Evolutionary conservation across 805 yeast species (phyloP), one percentile per base, ranked within the genome.

Genomic region (Spathaspora boniae): DNA sequence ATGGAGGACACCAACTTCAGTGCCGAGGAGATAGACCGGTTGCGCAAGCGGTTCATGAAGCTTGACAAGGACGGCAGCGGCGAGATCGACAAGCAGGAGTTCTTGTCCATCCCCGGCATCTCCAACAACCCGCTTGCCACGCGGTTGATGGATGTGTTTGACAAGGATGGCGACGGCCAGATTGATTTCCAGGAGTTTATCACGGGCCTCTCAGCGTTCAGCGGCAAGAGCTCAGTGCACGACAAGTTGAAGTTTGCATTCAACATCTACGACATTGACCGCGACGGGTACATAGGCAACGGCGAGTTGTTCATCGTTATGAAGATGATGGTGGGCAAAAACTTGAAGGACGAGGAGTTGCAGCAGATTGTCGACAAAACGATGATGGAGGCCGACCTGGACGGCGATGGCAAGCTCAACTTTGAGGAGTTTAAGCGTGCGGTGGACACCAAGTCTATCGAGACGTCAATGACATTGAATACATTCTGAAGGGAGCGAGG

Each of bases 311-410:
- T 82, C 51, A 71, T 91, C 26, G 98, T 93, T 26, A 68, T 93
- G 64, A 86, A 93, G 60, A 85, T 86, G 77, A 93, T 93, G 98
- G 98, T 94, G 18, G 98, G 98, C 1, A 82, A 79, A 47, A 88
- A 93, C 52, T 63, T 94, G 38, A 82, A 79, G 43, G 95, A 86
- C 40, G 78, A 77, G 18, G 96, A 93, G 51, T 70, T 93, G 37
- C 99, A 93, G 58, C 98, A 94, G 60, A 77, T 93, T 35, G 97
- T 91, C n/a, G 98, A 93, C 58, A 80, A 94, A 59, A 88, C 98
- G 0, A 88, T 94, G 45, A 78, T 87, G 79, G 97, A 91, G 56
- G 89, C 87, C 34, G 98, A 89, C 53, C 50, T 58, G 19, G 96
- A 89, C 49, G 89, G 91, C 2, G 96, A 88, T 52, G 95, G 96